Percentiles rank a stretch among this genome's conserved stretches.
Conservation (phyloP, 495 filamentous ascomycete genomes). For the Jackrogersella minutella region DNA sequence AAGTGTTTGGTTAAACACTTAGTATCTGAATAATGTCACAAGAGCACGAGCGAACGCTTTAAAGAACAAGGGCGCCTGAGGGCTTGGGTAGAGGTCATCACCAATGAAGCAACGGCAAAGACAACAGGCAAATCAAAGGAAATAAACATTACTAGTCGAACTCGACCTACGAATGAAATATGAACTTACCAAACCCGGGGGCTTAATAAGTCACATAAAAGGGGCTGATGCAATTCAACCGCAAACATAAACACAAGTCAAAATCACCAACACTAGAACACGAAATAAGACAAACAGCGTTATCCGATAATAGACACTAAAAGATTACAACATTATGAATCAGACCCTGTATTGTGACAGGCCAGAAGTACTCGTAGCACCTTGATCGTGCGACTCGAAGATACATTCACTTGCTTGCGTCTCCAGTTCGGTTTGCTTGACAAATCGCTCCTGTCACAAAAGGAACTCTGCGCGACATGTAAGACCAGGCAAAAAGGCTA, state of each 20-base stretch:
- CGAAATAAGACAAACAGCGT: slow-evolving; percentile 4
- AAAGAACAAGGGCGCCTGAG: too few species aligned
- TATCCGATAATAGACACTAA: slow-evolving; percentile 47
- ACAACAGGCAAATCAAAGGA: too few species aligned
- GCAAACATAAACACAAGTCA: not conserved
- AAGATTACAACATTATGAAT: slow-evolving; percentile 52
- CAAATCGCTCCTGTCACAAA: slow-evolving; percentile 33
- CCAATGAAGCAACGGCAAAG: too few species aligned
- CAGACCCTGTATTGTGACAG: slow-evolving; percentile 38
- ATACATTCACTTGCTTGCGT: slow-evolving; percentile 29
- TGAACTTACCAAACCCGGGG: too few species aligned
- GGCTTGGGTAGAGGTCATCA: too few species aligned
- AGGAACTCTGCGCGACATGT: slow-evolving; percentile 27
- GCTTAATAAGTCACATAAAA: too few species aligned
- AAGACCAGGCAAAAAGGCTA: not conserved
- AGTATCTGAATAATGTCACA: too few species aligned
- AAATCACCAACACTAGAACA: not conserved
- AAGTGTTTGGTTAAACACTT: too few species aligned
- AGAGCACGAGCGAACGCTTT: too few species aligned
- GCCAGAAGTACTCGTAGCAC: slow-evolving; percentile 19
- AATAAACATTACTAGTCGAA: too few species aligned
- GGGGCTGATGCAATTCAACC: too few species aligned
- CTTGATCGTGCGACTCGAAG: slow-evolving; percentile 18
- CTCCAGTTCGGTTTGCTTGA: slow-evolving; percentile 12
- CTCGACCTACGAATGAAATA: too few species aligned